Evolutionary conservation across 306 rosid genomes (phyloP), one percentile per base, ranked within the genome.

Genomic region (Glycine soja): DNA sequence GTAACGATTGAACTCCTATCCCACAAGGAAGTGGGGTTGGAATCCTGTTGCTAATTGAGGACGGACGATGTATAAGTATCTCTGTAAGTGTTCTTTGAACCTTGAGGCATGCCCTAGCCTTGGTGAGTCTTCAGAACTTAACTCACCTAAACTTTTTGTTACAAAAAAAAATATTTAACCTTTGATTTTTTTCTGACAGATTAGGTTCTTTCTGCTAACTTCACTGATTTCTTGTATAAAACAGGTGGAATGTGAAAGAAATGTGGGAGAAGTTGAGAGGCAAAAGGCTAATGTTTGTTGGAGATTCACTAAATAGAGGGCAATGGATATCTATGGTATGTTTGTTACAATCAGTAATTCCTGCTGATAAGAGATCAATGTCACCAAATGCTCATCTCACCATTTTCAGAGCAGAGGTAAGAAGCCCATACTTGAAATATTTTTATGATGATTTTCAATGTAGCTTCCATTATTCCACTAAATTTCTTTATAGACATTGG

Each of bases 271-370:
- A 89, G 84, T 86, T 95, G 86, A 91, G 98, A 86, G 82, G 78
- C 62, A 95, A 93, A 87, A 88, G 99, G 85, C 83, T 95, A 78
- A 95, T 95, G 99, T 95, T 95, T 88, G 99, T 93, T 6, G 99
- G 99, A 76, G 99, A 95, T 89, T 95, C 98, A 30, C 87, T 95
- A 62, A 95, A 95, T 68, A 85, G 99, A 88, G 99, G 99, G 50
- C 98, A 95, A 65, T 95, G 99, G 99, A 93, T 95, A 85, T 90
- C 99, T 56, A 87, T 95, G 96, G 91, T 95, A 42, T 95, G 99
- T 72, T 82, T 95, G 90, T 88, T 95, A 67, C 99, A 95, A 77
- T 92, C 96, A 18, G 97, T 86, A 73, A 91, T 95, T 86, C 94
- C 99, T 2, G 85, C 90, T 36, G 85, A 95, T 75, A 92, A 87